Evolutionary conservation across 2,329 filamentous ascomycete species (phyloP), one percentile per base, ranked within the genome.

Genomic region (Alternaria incomplexa): DNA sequence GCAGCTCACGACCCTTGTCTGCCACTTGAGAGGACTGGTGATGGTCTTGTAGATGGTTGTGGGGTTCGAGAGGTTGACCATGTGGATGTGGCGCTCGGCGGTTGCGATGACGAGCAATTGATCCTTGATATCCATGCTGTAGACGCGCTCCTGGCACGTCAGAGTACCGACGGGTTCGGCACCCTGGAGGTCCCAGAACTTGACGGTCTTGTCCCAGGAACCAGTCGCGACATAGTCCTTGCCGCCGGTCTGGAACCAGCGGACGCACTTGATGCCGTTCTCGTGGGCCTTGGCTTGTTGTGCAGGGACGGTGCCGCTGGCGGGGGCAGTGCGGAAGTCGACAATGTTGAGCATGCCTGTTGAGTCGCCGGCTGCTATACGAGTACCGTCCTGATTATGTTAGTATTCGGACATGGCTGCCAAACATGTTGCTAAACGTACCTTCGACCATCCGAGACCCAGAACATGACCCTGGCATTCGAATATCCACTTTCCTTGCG

Each of bases 1-100:
- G 84, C 95, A 98, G 83, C 91, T 96, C 55, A 98, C 92, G 12
- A 96, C 93, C 62, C 95, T 87, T 2, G 96, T 99, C 85, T 99
- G 96, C 93, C 94, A 99, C 83, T 99, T 99, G 47, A 99, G 87
- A 4, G 96, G 96, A 76, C 93, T 97, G 82, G 97, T 93, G 54
- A 97, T 87, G 10, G 93, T 95, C 87, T 99, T 99, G 88, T 97
- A 97, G 81, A 97, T 93, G 73, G 93, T 93, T 56, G 88, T 88
- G 5, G 96, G 96, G 64, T 96, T 90, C 77, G 91, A 90, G 58
- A 99, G 88, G 81, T 97, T 93, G 82, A 99, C 86, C 66, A 99
- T 91, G 80, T 98, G 94, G 85, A 99, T 97, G 81, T 96, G 97
- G 64, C 96, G 89, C 77, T 99, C 96, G 12, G 96, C 96, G 1